These are phyloP conservation scores for Lantana camara DNA, from an alignment of 257 asterid species.

Conservation along the genomic window DNA sequence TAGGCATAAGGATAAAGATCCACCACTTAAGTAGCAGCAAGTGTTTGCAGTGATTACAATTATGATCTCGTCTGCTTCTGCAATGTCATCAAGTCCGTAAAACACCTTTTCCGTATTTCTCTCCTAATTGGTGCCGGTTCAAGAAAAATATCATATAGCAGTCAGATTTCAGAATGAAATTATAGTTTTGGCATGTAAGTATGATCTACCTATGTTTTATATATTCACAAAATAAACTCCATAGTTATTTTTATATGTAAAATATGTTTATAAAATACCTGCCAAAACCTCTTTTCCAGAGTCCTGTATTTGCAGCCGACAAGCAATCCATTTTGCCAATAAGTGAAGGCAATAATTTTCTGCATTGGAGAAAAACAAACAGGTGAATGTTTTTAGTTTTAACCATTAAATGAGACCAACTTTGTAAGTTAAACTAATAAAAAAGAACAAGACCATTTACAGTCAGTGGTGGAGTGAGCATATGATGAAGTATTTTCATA, in stretches of 20 bases:
- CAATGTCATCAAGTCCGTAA: slow-evolving; percentile 76
- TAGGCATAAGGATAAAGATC: slow-evolving; percentile 18
- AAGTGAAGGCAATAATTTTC: slow-evolving; percentile 77
- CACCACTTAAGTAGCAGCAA: slow-evolving; percentile 11
- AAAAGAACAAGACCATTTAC: neutral
- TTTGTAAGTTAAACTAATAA: neutral
- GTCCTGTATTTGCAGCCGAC: slow-evolving; percentile 84
- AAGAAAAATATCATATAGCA: neutral
- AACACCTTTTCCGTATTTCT: slow-evolving; percentile 57
- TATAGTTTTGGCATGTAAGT: neutral
- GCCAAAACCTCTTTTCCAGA: slow-evolving; percentile 71
- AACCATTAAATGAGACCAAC: neutral
- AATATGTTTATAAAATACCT: slow-evolving; percentile 39
- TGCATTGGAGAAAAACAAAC: slow-evolving; percentile 40
- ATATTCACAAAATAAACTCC: too few species aligned
- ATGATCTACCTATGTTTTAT: neutral
- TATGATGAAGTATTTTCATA: slow-evolving; percentile 27
- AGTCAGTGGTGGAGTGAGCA: neutral
- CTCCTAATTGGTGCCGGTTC: slow-evolving; percentile 39
- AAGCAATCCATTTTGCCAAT: slow-evolving; percentile 49
- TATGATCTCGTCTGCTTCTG: slow-evolving; percentile 65
- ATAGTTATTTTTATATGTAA: neutral
- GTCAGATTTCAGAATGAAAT: neutral
- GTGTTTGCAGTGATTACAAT: slow-evolving; percentile 43
- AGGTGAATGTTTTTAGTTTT: neutral